Evolutionary conservation across 805 yeast genomes (phyloP).

Genomic region (Clavispora phyllophila): DNA sequence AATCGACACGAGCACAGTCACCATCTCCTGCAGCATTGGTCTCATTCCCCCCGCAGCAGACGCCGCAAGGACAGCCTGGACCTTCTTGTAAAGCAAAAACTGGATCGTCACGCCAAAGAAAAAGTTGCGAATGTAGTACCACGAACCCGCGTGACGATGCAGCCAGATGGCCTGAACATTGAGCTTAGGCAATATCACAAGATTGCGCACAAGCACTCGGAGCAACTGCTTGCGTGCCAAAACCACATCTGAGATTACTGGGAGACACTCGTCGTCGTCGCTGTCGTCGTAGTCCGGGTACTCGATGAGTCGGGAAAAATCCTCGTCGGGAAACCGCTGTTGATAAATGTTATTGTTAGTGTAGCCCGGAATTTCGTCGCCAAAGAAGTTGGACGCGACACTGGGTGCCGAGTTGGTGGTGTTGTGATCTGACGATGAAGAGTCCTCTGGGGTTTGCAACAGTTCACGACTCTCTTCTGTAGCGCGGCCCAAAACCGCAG

Average conservation of each 20-base stretch:
- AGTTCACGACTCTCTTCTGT: too few relatives aligned
- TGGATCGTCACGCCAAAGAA: slow-evolving; percentile 26
- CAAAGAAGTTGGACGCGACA: not conserved
- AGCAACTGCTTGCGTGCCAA: slow-evolving; percentile 23
- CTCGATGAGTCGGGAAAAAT: slow-evolving; percentile 24
- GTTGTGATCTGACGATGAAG: not conserved
- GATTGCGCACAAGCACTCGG: slow-evolving; percentile 22
- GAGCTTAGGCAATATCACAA: slow-evolving; percentile 28
- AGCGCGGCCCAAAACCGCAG: slow-evolving; percentile 3
- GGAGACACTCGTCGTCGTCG: slow-evolving; percentile 7
- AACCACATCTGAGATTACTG: slow-evolving; percentile 17
- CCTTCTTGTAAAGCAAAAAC: slow-evolving; percentile 26
- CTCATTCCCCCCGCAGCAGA: not conserved
- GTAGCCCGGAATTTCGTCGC: not conserved
- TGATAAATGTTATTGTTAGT: slow-evolving; percentile 21
- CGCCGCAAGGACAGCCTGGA: slow-evolving; percentile 14
- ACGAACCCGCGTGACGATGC: slow-evolving; percentile 38
- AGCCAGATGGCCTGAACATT: slow-evolving; percentile 31
- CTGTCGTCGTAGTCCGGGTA: slow-evolving; percentile 11
- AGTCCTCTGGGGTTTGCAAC: not conserved
- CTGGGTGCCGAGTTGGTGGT: not conserved
- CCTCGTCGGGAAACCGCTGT: slow-evolving; percentile 26
- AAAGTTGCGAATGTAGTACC: slow-evolving; percentile 33
- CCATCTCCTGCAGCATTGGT: not conserved
- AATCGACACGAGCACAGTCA: slow-evolving; percentile 1